Base-by-base conservation (phyloP, 306 rosid genomes). In the Cucumis cinereus region DNA sequence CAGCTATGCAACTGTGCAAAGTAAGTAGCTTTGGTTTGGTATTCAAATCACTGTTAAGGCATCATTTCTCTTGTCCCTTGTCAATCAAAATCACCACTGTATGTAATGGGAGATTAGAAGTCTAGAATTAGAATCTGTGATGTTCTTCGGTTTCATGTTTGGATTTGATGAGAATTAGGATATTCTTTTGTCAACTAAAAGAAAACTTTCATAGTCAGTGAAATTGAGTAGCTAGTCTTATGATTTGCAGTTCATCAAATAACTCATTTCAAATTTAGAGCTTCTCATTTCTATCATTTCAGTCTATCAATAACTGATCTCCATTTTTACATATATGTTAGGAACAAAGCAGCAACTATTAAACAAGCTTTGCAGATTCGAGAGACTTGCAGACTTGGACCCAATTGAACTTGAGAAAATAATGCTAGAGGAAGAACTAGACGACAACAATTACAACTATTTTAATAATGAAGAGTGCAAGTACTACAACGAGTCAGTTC, bases 1-100 rank as follows among this genome's bases (percentile, higher is more conserved):
- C 89, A 95, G 93, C 96, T 95, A 85, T 78, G 97, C 97, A 82
- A 85, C 74, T 77, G 91, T 90, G 78, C 95, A 95, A 83, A 90
- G 99, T 95, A 92, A 82, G 99, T 86, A 58, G 58, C 55, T 59
- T 20, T 47, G 12, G 17, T 33, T 40, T 43, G 35, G 26, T 63
- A 33, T 63, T 73, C 5, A 12, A 54, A 52, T 22, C 10, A 9
- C 0, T 40, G 33, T 13, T 40, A 6, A 22, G 53, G n/a, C 54
- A 41, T 41, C 13, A 23, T 22, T 40, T 59, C 22, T 40, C 19
- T 38, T n/a, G 50, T 40, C n/a, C 45, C 23, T 36, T 66, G 47
- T 64, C 24, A 64, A 1, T 30, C 67, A 60, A 33, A 60, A 26
- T 15, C 41, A 60, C 1, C 67, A 14, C 40, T 28, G 41, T 28